A percentile compares a stretch with the other conserved stretches of the same genome.
Conservation (phyloP, 495 filamentous ascomycete species). For the Xylaria scruposa region DNA sequence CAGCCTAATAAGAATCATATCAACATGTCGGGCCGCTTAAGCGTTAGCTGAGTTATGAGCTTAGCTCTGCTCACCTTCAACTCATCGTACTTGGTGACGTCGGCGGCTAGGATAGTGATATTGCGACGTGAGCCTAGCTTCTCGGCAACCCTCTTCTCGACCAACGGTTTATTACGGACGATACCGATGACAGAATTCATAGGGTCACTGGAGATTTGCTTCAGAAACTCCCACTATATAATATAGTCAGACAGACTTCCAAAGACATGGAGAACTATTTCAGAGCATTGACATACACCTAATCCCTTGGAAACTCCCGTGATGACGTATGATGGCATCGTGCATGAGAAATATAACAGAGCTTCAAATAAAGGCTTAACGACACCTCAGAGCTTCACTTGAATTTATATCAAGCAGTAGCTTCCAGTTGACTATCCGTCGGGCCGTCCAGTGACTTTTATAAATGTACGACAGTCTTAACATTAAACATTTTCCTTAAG, state of each 20-base stretch:
- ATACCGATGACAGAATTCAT: conserved; percentile 43
- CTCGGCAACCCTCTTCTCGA: conserved; percentile 37
- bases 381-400: background rate
- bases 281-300: background rate
- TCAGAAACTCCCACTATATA: conserved; percentile 37
- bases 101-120: conserved; percentile 50
- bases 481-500: background rate
- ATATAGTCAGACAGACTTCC: background rate
- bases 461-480: background rate
- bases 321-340: conserved; percentile 10
- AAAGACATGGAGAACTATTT: background rate
- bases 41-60: background rate
- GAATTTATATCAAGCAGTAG: background rate
- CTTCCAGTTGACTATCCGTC: background rate
- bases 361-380: background rate
- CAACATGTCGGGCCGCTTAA: background rate
- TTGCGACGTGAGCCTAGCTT: conserved; percentile 40
- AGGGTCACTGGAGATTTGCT: conserved; percentile 37
- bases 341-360: background rate
- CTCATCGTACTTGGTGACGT: conserved; percentile 47
- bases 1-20: conserved; percentile 28
- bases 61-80: conserved; percentile 37
- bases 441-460: background rate
- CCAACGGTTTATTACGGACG: conserved; percentile 44
- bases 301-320: conserved; percentile 18